Evolutionary conservation across 2,329 filamentous ascomycete genomes (phyloP).

Genomic region (Paracoccidioides lutzii): DNA sequence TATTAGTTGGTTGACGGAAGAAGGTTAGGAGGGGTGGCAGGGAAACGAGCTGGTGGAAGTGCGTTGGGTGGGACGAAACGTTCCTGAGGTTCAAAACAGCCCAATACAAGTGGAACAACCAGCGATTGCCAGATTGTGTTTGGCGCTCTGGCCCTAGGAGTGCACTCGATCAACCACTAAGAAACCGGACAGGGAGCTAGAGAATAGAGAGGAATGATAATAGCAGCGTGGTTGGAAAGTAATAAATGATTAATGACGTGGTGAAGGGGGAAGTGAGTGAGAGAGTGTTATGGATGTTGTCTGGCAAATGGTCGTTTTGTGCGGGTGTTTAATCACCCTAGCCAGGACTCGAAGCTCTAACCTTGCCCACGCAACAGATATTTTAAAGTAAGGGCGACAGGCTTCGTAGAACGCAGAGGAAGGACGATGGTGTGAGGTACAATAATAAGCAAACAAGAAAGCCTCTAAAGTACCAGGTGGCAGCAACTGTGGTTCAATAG

Average conservation of each 20-base stretch:
- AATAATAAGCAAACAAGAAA: background rate
- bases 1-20: background rate
- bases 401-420: background rate
- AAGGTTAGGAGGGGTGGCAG: background rate
- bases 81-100: background rate
- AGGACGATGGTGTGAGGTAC: background rate
- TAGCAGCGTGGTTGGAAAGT: background rate
- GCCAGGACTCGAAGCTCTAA: background rate
- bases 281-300: background rate
- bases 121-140: background rate
- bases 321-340: background rate
- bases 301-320: background rate
- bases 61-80: background rate
- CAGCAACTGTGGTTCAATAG: background rate
- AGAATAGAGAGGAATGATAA: background rate
- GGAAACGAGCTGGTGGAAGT: background rate
- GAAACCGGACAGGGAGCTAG: conserved; percentile 1
- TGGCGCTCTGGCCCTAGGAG: background rate
- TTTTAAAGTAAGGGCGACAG: background rate
- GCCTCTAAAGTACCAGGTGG: conserved; percentile 1
- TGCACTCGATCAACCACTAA: conserved; percentile 1
- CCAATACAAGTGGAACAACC: background rate
- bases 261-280: background rate
- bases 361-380: background rate
- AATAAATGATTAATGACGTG: background rate